Evolutionary conservation across 2,329 filamentous ascomycete genomes (phyloP), one percentile per base, ranked within the genome.

Genomic region (Aspergillus sp.): DNA sequence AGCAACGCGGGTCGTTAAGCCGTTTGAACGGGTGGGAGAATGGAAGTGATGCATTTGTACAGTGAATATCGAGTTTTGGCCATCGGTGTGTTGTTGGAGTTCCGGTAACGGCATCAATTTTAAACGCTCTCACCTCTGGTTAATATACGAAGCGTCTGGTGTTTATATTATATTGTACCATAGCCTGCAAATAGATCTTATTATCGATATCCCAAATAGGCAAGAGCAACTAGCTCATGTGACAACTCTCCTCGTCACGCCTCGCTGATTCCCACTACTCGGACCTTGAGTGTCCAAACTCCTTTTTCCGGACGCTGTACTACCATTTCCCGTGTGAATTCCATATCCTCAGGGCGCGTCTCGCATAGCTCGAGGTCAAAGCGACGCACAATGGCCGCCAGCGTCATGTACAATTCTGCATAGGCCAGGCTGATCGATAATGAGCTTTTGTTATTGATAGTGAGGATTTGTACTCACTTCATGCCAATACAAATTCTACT

Each of bases 11-110:
- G 65, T 75, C 39, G 61, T 76, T 6, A 74, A 69, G 59, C 60
- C 66, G 10, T 77, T 74, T 60, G 62, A 74, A 59, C 67, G 75
- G 23, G 67, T 67, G 19, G 74, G 73, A 1, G 73, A 75, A 51
- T 76, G 74, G 74, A 48, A 52, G 1, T 67, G 50, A 61, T 19
- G 15, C 2, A n/a, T 45, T 5, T 36, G 49, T 30, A 19, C 32
- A 54, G 15, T 36, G 7, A 13, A 36, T 2, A 36, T 36, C 12
- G 10, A 13, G 32, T 36, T 36, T 6, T 36, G 32, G 32, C 12
- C 39, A 43, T 43, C 10, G 39, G 17, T 43, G n/a, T 49, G 39
- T 23, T 49, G 7, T 25, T 30, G 19, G 23, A 49, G 39, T 43
- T 43, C n/a, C n/a, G 39, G 39, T 43, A 19, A 17, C 4, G 19